Base-by-base conservation (phyloP, 805 yeast genomes). In the Hanseniaspora guilliermondii region DNA sequence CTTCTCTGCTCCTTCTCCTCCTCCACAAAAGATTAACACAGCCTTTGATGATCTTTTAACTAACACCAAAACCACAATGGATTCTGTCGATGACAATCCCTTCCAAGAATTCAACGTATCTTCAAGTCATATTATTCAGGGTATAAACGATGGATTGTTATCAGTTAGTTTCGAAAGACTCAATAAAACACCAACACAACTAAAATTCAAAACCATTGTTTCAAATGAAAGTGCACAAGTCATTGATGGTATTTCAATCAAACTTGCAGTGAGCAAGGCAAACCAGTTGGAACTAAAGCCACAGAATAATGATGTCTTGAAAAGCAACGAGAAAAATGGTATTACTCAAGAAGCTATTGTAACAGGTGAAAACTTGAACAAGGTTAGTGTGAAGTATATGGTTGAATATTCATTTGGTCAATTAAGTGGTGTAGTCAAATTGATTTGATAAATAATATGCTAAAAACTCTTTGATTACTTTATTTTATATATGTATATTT, bases 231-330 rank as follows among this genome's bases (percentile, higher is more conserved):
- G 73, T 47, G 61, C 72, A 44, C 59, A 70, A 7, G 65, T 76
- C 16, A 65, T 84, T 35, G 66, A 75, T 7, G 73, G 75, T 56
- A 65, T 85, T 44, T 76, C 78, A 56, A 78, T 83, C 59, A 72
- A 79, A 62, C 66, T 84, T 38, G 93, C 95, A 0, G 87, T 81
- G 33, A 87, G 94, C 53, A 82, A 80, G 61, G 62, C 75, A 7
- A 76, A 82, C 62, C 71, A 71, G 49, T 71, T 85, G 58, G 74
- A 71, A 52, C 73, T 85, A 63, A 72, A 75, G 55, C 81, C 88
- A 0, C 88, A 83, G 64, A 73, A 83, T 8, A 74, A 77, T 53
- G 78, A 76, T 54, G 62, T 65, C 32, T 61, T 85, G n/a, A 71
- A 73, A 55, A 74, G 78, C 2, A 72, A 71, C 53, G 71, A 70